These are phyloP conservation scores for Omphalotus olearius DNA, from an alignment of 1,284 basidiomycete genomes.

Conservation along the genomic window DNA sequence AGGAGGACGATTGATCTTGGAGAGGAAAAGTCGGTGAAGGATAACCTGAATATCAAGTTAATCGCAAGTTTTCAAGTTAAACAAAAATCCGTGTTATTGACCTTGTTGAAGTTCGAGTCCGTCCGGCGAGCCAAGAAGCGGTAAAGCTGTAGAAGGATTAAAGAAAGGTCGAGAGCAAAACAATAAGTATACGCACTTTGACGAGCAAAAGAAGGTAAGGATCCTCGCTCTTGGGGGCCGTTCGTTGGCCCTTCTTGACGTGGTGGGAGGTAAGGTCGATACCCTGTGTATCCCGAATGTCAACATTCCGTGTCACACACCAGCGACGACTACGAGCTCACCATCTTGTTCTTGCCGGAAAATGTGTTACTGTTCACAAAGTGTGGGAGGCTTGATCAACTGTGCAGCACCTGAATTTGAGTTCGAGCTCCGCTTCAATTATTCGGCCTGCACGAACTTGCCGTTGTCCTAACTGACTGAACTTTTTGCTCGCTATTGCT, in stretches of 20 bases:
- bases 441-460: background rate
- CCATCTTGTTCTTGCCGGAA: constrained; percentile 71
- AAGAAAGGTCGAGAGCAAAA: constrained; percentile 10
- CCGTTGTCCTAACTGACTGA: background rate
- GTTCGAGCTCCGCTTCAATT: constrained; percentile 33
- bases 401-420: constrained; percentile 44
- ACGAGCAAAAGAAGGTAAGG: constrained; percentile 98
- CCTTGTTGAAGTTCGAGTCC: constrained; percentile 96
- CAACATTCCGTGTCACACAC: constrained; percentile 13
- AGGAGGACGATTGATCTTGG: constrained; percentile 96
- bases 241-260: constrained; percentile 97
- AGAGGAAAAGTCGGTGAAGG: constrained; percentile 95
- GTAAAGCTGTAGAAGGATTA: constrained; percentile 70
- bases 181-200: constrained; percentile 61
- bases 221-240: constrained; percentile 98
- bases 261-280: constrained; percentile 97
- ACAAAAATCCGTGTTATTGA: constrained; percentile 21
- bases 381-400: constrained; percentile 49
- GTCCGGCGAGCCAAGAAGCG: constrained; percentile 98
- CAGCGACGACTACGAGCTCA: constrained; percentile 48
- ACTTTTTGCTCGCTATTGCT: background rate
- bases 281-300: constrained; percentile 56
- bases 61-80: background rate
- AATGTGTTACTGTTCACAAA: constrained; percentile 33
- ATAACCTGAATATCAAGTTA: constrained; percentile 54